Evolutionary conservation across 2,329 filamentous ascomycete genomes (phyloP), one percentile per base, ranked within the genome.

Genomic region (Cytospora chrysosperma): DNA sequence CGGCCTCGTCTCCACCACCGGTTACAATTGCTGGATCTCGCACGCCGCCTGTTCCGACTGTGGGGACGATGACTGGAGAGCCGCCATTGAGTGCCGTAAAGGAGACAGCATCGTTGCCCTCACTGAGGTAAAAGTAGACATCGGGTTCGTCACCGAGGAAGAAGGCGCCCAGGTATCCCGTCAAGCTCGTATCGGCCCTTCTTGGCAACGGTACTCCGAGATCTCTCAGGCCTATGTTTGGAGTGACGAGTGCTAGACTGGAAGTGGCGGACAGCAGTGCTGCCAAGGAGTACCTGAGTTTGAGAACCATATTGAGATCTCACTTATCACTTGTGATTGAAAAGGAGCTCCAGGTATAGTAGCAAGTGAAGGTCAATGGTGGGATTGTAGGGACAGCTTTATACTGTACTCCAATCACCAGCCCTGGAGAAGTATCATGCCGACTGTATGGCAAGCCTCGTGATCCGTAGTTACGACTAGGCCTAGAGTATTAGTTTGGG

Each of bases 121-220:
- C 79, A 68, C 80, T 82, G 49, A 82, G 75, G 68, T 85, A 83
- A 64, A 83, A 80, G 69, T 84, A 85, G 2, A 85, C 78, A 57
- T 78, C 80, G 0, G 82, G 82, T 40, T 82, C 80, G 30, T 80
- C 76, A 6, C 82, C 82, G 4, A 84, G 77, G 69, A 85, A 85
- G 70, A 85, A 83, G 10, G 79, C 81, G 2, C 81, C 81, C 2
- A 85, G 72, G 69, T 85, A 85, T 2, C 81, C 81, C 0, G 78
- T 79, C 2, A 83, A 72, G 57, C 72, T 77, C 0, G 78, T 17
- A 51, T 79, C 71, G 43, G 75, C 70, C 68, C 76, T 68, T 68
- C 71, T 60, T 68, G 73, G 51, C 67, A 73, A 56, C 49, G 70
- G 64, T 17, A 72, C 59, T 5, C 67, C 69, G 28, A 71, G 65